These are phyloP conservation scores for Pyrenochaeta sp. DNA, from an alignment of 2,329 filamentous ascomycete genomes.

Conservation along the genomic window DNA sequence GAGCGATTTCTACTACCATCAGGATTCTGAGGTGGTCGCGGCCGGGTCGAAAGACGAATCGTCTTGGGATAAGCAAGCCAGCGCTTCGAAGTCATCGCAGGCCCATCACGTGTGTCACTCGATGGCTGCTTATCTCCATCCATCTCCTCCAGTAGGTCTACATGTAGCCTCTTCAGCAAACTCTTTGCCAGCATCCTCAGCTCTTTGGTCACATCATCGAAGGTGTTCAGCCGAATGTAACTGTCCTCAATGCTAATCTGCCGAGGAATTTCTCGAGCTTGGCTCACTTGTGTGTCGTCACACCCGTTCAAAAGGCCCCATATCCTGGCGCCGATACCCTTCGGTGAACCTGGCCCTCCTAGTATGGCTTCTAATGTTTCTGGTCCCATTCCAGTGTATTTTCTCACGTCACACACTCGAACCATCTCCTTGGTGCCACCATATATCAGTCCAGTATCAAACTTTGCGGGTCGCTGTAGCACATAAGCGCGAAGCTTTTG, in stretches of 20 bases:
- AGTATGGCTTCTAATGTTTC: constrained; percentile 73
- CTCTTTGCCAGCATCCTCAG: constrained; percentile 73
- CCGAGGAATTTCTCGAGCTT: constrained; percentile 75
- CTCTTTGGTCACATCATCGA: constrained; percentile 72
- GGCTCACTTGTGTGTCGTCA: constrained; percentile 77
- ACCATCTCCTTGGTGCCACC: constrained; percentile 64
- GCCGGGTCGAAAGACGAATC: constrained; percentile 80
- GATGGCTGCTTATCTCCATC: constrained; percentile 33
- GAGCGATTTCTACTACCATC: constrained; percentile 65
- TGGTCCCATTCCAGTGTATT: constrained; percentile 69
- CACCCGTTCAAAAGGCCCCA: constrained; percentile 85
- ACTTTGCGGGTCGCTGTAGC: constrained; percentile 55
- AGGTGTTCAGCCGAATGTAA: constrained; percentile 74
- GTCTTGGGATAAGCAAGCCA: constrained; percentile 88
- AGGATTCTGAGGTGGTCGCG: constrained; percentile 61
- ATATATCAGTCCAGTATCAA: constrained; percentile 57
- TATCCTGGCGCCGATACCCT: constrained; percentile 74
- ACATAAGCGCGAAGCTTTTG: constrained; percentile 72
- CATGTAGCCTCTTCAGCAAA: constrained; percentile 78
- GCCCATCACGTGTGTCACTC: background rate
- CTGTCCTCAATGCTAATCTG: constrained; percentile 97
- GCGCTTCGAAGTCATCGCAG: constrained; percentile 34
- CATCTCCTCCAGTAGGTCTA: constrained; percentile 72
- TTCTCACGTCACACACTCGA: constrained; percentile 72
- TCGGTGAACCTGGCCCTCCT: constrained; percentile 72